A percentile compares a stretch with the other conserved stretches of the same genome.
Evolutionary conservation across 495 filamentous ascomycete genomes (phyloP).

Genomic region (Xylaria cubensis): DNA sequence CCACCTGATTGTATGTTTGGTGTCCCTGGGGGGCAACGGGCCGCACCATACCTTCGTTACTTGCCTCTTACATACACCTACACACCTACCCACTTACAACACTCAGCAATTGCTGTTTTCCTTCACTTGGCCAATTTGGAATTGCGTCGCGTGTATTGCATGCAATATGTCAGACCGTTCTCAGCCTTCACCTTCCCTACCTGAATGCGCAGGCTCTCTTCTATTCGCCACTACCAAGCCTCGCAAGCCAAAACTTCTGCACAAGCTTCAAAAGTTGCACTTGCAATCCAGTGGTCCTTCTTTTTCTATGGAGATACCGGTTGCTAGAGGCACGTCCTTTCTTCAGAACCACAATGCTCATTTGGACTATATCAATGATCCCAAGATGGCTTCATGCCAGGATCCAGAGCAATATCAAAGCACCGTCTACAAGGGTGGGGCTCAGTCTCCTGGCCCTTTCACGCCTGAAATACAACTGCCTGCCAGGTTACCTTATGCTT

Average conservation of each 20-base stretch:
- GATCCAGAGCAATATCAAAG: constrained; percentile 13
- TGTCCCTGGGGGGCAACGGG: not conserved
- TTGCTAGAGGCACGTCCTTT: not conserved
- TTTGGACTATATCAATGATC: not conserved
- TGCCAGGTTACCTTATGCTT: constrained; percentile 21
- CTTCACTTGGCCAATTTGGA: not conserved
- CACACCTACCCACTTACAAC: not conserved
- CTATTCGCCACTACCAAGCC: constrained; percentile 3
- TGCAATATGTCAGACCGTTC: not conserved
- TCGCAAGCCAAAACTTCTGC: constrained; percentile 30
- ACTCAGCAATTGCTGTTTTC: not conserved
- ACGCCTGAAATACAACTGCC: constrained; percentile 8
- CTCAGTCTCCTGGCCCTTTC: not conserved
- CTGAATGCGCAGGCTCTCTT: not conserved
- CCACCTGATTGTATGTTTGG: not conserved
- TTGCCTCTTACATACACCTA: not conserved
- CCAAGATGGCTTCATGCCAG: constrained; percentile 15
- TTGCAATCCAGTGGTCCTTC: constrained; percentile 25
- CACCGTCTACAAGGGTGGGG: not conserved
- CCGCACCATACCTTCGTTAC: not conserved
- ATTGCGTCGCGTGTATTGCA: not conserved
- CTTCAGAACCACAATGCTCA: not conserved
- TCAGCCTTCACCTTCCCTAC: not conserved
- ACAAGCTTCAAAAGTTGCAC: constrained; percentile 27
- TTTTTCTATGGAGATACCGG: not conserved